Percentiles rank a stretch among this genome's conserved stretches.
Evolutionary conservation across 2,329 filamentous ascomycete genomes (phyloP).

Genomic region (Pseudopithomyces maydicus): DNA sequence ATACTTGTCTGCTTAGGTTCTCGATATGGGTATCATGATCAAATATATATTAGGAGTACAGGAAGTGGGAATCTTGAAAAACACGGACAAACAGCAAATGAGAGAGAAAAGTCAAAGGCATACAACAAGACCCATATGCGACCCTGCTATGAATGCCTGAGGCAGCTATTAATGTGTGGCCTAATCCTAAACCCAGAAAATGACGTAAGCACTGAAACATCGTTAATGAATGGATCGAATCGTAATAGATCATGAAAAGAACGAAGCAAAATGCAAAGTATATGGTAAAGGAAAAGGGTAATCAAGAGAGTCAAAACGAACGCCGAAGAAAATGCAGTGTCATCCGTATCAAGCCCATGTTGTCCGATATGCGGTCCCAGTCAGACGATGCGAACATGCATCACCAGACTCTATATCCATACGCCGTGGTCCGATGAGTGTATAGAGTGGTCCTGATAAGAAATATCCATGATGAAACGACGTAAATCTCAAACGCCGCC

Average conservation of each 20-base stretch:
- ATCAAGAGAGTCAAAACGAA: neutral
- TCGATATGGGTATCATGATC: neutral
- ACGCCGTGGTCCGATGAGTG: slow-evolving; percentile 18
- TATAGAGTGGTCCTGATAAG: slow-evolving; percentile 10
- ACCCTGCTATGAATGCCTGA: neutral
- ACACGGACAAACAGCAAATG: neutral
- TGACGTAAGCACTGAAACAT: slow-evolving; percentile 6
- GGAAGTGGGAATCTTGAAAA: slow-evolving; percentile 1
- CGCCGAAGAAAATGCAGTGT: slow-evolving; percentile 15
- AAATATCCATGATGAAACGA: slow-evolving; percentile 16
- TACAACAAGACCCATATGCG: neutral
- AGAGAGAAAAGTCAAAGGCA: neutral
- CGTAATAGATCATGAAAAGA: neutral
- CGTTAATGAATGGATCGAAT: neutral
- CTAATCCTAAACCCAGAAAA: neutral
- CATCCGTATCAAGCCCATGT: slow-evolving; percentile 10
- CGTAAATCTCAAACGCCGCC: slow-evolving; percentile 32
- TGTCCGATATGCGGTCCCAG: slow-evolving; percentile 16
- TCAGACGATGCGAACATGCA: slow-evolving; percentile 13
- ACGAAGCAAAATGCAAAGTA: neutral
- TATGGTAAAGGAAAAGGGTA: neutral
- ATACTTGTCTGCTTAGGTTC: neutral
- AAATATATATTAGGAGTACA: neutral
- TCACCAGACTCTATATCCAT: slow-evolving; percentile 16
- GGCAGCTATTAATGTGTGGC: neutral